Evolutionary conservation across 371 early-diverging fungal genomes (phyloP), one percentile per base, ranked within the genome.

Genomic region (Mortierella sp.): DNA sequence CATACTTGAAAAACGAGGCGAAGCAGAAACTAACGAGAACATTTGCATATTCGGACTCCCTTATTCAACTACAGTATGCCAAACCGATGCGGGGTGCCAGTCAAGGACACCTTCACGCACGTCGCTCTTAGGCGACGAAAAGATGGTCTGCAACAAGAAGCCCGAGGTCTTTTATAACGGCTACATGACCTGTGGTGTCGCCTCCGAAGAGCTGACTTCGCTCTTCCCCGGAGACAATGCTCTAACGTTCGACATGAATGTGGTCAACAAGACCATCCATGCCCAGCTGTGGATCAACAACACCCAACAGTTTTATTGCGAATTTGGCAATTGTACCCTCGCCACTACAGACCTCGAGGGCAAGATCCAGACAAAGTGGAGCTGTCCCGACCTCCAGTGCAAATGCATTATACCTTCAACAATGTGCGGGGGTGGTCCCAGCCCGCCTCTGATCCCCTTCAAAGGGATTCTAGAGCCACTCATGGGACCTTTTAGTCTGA

Each of bases 341-440:
- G 65, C 73, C 11, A 85, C 85, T 0, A 71, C 76, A 24, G 68
- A 75, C 1, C 29, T 76, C 14, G 71, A 79, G 2, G 82, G 79
- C 12, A 56, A 68, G 2, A 44, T 75, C 8, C 27, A 63, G 35
- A 85, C 85, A 0, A 74, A 74, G 46, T 85, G 85, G 85, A 75
- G 72, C 12, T 85, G 85, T 46, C 79, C 79, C 6, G 55, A 44
- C 0, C 56, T 85, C 27, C 38, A 78, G 11, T 85, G 85, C 60
- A 76, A 8, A 0, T 85, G 85, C 43, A 10, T 81, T 11, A 63
- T 38, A 7, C 82, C 81, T 24, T 74, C 82, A 18, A 7, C 76
- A 2, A 81, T 85, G 79, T 85, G 85, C n/a, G 85, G 85, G 29
- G 85, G 85, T 16, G 16, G 81, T 24, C 75, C 85, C 29, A 82